Conservation (phyloP, 345 rosid genomes). For the Melastoma malabathricum region DNA sequence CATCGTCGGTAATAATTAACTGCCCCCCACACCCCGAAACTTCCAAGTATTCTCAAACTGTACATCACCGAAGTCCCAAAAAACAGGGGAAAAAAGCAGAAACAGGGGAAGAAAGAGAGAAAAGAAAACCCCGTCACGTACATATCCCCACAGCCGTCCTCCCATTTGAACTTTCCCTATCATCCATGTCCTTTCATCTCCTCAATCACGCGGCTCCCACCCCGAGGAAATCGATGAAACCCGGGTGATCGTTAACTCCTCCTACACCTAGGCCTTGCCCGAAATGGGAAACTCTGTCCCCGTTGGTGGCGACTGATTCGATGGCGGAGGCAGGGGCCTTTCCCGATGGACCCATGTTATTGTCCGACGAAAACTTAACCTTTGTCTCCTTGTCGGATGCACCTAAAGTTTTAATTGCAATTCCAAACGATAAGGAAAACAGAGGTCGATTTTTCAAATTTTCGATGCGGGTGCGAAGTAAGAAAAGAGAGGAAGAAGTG, state of each 20-base stretch:
- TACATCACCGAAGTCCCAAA: too few relatives aligned
- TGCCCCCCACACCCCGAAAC: too few relatives aligned
- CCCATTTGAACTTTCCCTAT: conserved; percentile 1
- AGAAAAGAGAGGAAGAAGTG: not conserved
- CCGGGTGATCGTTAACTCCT: not conserved
- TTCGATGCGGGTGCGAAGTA: not conserved
- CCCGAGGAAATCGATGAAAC: conserved; percentile 12
- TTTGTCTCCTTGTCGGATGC: too few relatives aligned
- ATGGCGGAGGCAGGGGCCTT: conserved; percentile 4
- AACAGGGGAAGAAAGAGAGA: too few relatives aligned
- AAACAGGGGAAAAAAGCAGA: too few relatives aligned
- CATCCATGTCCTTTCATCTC: not conserved
- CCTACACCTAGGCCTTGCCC: not conserved
- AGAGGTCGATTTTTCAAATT: not conserved
- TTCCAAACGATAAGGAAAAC: not conserved
- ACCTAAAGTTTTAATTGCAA: too few relatives aligned
- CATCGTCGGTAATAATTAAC: too few relatives aligned
- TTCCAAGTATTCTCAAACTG: too few relatives aligned
- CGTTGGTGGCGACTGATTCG: conserved; percentile 3
- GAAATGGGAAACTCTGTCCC: not conserved
- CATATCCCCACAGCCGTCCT: not conserved
- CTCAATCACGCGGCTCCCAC: conserved; percentile 2
- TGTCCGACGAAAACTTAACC: too few relatives aligned
- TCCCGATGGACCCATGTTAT: not conserved
- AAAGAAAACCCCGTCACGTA: not conserved